Percentiles rank a stretch among this genome's conserved stretches.
phyloP scores from a whole-genome alignment of 1,139 yeast species.

The Diutina mesorugosa region DNA sequence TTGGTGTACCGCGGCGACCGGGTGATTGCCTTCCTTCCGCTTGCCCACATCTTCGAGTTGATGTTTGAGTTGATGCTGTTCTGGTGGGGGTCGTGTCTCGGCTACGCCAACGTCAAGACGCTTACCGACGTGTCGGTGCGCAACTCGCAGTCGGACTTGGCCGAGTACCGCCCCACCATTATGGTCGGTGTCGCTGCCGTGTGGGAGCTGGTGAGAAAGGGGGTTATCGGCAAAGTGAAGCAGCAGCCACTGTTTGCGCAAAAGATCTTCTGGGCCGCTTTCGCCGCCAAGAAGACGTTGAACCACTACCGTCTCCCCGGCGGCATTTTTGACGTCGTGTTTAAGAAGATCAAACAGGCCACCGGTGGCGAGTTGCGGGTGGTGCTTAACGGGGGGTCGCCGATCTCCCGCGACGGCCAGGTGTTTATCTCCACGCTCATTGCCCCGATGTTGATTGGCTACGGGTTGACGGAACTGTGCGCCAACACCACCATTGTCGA shows the following conservation, averaged over 20 bases:
- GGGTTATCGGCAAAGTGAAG: constrained; percentile 65
- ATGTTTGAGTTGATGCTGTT: constrained; percentile 69
- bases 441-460: constrained; percentile 88
- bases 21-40: constrained; percentile 79
- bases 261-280: constrained; percentile 85
- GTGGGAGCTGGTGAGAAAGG: constrained; percentile 94
- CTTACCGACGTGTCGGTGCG: constrained; percentile 70
- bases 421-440: constrained; percentile 61
- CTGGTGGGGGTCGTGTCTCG: constrained; percentile 85
- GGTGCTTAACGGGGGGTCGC: constrained; percentile 89
- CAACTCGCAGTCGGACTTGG: constrained; percentile 82
- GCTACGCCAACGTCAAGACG: constrained; percentile 91
- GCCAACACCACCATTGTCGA: constrained; percentile 74
- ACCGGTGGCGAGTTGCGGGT: constrained; percentile 82
- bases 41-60: constrained; percentile 92
- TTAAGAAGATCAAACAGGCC: constrained; percentile 83
- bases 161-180: constrained; percentile 77
- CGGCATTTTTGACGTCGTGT: constrained; percentile 45
- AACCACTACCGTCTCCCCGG: constrained; percentile 63
- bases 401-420: constrained; percentile 81
- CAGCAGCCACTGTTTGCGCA: constrained; percentile 58
- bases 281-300: constrained; percentile 53
- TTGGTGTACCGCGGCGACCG: constrained; percentile 46
- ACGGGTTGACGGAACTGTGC: constrained; percentile 93
- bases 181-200: constrained; percentile 99